Evolutionary conservation across 257 asterid species (phyloP), one percentile per base, ranked within the genome.

Genomic region (Oldenlandia corymbosa): DNA sequence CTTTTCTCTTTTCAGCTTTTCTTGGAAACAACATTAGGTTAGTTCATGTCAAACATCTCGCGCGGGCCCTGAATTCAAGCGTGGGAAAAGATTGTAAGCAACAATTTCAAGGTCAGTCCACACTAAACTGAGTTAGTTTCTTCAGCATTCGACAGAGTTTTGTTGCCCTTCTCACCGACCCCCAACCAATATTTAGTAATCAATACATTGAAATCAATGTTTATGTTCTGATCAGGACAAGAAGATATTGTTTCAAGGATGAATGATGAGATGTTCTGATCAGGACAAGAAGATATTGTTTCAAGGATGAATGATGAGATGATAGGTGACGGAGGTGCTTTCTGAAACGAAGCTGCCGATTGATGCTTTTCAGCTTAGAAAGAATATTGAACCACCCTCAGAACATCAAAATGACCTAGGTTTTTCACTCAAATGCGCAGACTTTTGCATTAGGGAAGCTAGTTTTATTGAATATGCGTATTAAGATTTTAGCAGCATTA

Each of bases 1-100:
- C 39, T 34, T 60, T 21, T 34, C 24, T 62, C 11, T 48, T 9
- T 71, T 66, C 72, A 72, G 84, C 71, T 43, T 32, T 34, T 64
- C 16, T 27, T 0, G 50, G 68, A 55, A 71, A 47, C 43, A 41
- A 70, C 23, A 42, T 72, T 27, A 60, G 81, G 59, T 62, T 75
- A 30, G 41, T 66, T 62, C 81, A 79, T 24, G 48, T 79, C 1
- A 79, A 75, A 55, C 72, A 74, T 54, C 71, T 79, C 18, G 76
- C 78, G 0, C 74, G 84, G 52, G 58, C 76, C 7, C 74, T 79
- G 27, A 46, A 64, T 52, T 72, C 73, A 9, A 37, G 49, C 17
- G 17, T 8, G 55, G 46, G 45, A 10, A 62, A 5, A 39, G 32
- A 42, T 9, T 0, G 10, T 50, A 46, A 39, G 46, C 63, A 46